Base-by-base conservation (phyloP, 2,329 filamentous ascomycete species). In the Raffaelea deltoideospora region DNA sequence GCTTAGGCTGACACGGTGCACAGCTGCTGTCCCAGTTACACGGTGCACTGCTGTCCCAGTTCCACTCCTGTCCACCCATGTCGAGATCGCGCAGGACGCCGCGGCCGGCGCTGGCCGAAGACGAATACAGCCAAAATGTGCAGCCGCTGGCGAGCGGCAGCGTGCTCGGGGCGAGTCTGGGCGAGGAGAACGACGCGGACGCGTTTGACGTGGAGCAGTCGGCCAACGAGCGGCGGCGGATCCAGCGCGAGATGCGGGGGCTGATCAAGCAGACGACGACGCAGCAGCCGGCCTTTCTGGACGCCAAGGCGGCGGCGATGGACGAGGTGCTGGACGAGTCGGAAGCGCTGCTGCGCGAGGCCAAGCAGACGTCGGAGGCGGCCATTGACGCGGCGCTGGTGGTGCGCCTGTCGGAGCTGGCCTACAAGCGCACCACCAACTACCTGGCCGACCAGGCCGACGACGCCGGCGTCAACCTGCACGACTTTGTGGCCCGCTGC, bases 401-500 rank as follows among this genome's bases (percentile, higher is more conserved):
- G 4, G 79, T 94, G 34, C 76, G 71, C 44, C 76, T 83, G 1
- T 82, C 83, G 5, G 86, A 95, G 44, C 58, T 92, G 5, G 79
- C 81, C 0, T 78, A 80, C 48, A 83, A 82, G 47, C 86, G 85
- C 52, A 79, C 84, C 0, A 65, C 79, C 31, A 75, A 78, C 35
- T 66, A 92, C 20, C 75, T 79, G 2, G 65, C 84, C 22, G 86
- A 86, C 7, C 44, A 42, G 26, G 79, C 79, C 47, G 61, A 69
- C 2, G 72, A 74, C 3, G 75, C 79, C 35, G 84, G 86, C 8
- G 61, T 98, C 18, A 87, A 96, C 50, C 67, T 92, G 0, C 87
- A 96, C 42, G 83, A 94, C 48, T 92, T 96, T 50, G 74, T 96
- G 13, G 81, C 82, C 1, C 93, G 92, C 56, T 88, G 81, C 54